phyloP scores from a whole-genome alignment of 2,329 filamentous ascomycete genomes.

The Bipolaris cookei region DNA sequence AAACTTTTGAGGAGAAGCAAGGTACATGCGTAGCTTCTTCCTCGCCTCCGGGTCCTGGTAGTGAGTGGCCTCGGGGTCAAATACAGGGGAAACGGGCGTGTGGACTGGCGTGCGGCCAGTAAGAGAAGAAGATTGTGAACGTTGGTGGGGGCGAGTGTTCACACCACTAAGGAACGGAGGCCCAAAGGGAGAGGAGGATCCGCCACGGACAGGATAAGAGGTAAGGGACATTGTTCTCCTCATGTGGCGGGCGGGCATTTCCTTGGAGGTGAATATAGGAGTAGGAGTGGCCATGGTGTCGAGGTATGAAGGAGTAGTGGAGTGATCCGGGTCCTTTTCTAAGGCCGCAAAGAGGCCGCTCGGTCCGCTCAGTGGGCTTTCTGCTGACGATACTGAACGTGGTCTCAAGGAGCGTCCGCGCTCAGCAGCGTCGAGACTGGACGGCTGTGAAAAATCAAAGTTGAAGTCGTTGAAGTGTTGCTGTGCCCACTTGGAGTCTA shows the following conservation, averaged over 20 bases:
- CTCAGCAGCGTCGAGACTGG: constrained; percentile 9
- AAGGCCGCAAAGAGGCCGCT: constrained; percentile 14
- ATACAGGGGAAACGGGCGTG: constrained; percentile 36
- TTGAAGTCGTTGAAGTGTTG: constrained; percentile 44
- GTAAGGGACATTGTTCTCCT: constrained; percentile 75
- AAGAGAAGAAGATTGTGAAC: constrained; percentile 39
- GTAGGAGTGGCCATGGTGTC: constrained; percentile 35
- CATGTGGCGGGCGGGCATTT: constrained; percentile 23
- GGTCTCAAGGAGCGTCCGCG: constrained; percentile 27
- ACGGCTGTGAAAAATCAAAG: constrained; percentile 33
- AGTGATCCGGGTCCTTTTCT: constrained; percentile 27
- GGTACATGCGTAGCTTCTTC: constrained; percentile 81
- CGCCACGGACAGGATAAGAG: constrained; percentile 66
- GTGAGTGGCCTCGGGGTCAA: constrained; percentile 75
- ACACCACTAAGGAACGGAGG: constrained; percentile 35
- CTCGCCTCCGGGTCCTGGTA: constrained; percentile 91
- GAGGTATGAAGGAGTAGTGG: constrained; percentile 35
- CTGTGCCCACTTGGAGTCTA: constrained; percentile 25
- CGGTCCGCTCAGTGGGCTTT: constrained; percentile 27
- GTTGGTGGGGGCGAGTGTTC: constrained; percentile 40
- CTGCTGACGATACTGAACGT: constrained; percentile 26
- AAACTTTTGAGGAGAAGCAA: constrained; percentile 91
- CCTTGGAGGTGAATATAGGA: constrained; percentile 24
- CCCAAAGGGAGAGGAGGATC: constrained; percentile 54
- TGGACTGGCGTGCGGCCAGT: constrained; percentile 39